Evolutionary conservation across 345 rosid genomes (phyloP), one percentile per base, ranked within the genome.

Genomic region (Citrus reticulata): DNA sequence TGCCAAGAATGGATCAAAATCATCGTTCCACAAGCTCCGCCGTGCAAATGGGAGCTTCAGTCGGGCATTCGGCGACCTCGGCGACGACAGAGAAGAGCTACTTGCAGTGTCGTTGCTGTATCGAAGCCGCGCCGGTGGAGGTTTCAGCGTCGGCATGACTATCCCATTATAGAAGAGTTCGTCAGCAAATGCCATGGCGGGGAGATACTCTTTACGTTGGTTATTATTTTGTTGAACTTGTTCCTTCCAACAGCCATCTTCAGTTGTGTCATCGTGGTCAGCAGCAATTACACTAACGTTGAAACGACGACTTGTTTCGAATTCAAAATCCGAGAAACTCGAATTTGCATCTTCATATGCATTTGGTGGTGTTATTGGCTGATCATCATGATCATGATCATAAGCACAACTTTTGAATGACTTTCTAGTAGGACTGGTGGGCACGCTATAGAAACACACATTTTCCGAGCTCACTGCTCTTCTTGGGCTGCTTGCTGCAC

Each of bases 121-220:
- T 2, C 70, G 81, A 68, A 69, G 76, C 20, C 85, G 42, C 0
- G 5, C 51, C 51, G 92, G 91, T 1, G 93, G 90, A 39, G 81
- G 89, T 55, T 76, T 89, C 57, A 91, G 59, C 19, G 6, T 16
- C 0, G 90, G 87, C 88, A 82, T 80, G 29, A 88, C 86, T 70
- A 78, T 84, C 46, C 88, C 92, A 17, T 86, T 84, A 55, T 80
- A 63, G 75, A 89, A 88, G 7, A 91, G 83, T 37, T 91, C 92
- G 58, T 89, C 94, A 13, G 92, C 92, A 82, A 84, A 89, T 9
- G 92, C 86, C 87, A 90, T 85, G 14, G 84, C 74, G 2, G 91
- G 86, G 55, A 82, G 79, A 4, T 84, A 80, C 51, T 74, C 82
- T 30, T 59, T 64, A 4, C 72, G 46, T 8, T 63, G 73, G 67